Evolutionary conservation across 2,329 filamentous ascomycete genomes (phyloP), one percentile per base, ranked within the genome.

Genomic region (Fusarium piperis): DNA sequence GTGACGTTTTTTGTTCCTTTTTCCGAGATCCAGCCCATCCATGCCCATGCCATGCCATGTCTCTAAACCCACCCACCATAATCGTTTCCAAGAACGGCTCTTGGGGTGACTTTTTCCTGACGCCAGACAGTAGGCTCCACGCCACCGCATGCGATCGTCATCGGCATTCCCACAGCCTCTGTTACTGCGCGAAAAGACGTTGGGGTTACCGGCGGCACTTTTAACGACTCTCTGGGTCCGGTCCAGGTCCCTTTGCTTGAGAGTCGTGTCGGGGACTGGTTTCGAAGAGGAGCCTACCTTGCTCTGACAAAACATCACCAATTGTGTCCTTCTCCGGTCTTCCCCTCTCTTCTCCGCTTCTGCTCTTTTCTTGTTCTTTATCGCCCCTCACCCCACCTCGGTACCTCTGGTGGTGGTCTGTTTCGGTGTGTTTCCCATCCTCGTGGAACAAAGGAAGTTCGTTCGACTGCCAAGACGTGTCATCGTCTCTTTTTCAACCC

Each of bases 71-170:
- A 57, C 56, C 20, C 51, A 63, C 33, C 65, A 55, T 33, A 28
- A 48, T 58, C 66, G 41, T 59, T 66, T 51, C 59, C 44, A 75
- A 70, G 32, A 74, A 74, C 51, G 11, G 64, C 62, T 51, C 67
- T 67, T 48, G 69, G 52, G 46, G 65, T 66, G 28, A 70, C 52
- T 51, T 59, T 66, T 55, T 48, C 65, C 65, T 70, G 65, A 73
- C 64, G 67, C 70, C 67, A 59, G 63, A 20, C 53, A 56, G 61
- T 51, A 53, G 33, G 30, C 71, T 65, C 74, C 74, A 76, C 74
- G 66, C 72, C 71, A 74, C 73, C 65, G 62, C 71, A 75, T 73
- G 56, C 65, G 71, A 75, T 76, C 74, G 69, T 76, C 72, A 71
- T 76, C 73, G 61, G 71, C 67, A 76, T 57, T 76, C 72, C 72